Percentiles rank a stretch among this genome's conserved stretches.
phyloP scores from a whole-genome alignment of 345 rosid genomes.

The Trapa bicornis region DNA sequence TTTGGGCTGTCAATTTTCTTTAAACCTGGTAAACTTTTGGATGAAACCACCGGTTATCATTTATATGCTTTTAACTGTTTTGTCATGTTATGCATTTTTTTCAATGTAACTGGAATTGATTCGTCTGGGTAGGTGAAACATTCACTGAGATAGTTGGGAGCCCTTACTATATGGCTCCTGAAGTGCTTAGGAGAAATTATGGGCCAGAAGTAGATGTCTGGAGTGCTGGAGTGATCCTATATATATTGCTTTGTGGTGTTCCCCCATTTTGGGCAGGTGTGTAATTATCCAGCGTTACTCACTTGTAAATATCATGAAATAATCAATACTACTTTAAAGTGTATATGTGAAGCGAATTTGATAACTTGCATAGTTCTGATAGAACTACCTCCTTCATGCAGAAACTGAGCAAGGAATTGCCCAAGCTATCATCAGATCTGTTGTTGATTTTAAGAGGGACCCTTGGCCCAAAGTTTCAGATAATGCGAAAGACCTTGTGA shows the following conservation, averaged over 20 bases:
- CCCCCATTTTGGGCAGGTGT: conserved; percentile 99
- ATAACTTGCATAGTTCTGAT: background rate
- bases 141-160: conserved; percentile 92
- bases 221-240: conserved; percentile 96
- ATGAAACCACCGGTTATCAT: background rate
- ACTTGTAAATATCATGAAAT: background rate
- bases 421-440: conserved; percentile 75
- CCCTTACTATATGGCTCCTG: conserved; percentile 99
- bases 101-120: conserved; percentile 2
- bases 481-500: conserved; percentile 76
- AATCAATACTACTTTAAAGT: background rate
- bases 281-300: conserved; percentile 6
- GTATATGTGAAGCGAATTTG: background rate
- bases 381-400: conserved; percentile 17
- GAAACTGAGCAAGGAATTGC: conserved; percentile 99
- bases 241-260: conserved; percentile 83
- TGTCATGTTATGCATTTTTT: background rate
- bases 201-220: conserved; percentile 93
- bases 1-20: conserved; percentile 95
- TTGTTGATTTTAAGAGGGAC: conserved; percentile 76
- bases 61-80: background rate
- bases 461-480: conserved; percentile 99
- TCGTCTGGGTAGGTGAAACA: conserved; percentile 47
- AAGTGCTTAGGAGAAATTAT: conserved; percentile 72
- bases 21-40: conserved; percentile 56